Conservation (phyloP, 2,329 filamentous ascomycete genomes). For the Fusarium pseudocircinatum region DNA sequence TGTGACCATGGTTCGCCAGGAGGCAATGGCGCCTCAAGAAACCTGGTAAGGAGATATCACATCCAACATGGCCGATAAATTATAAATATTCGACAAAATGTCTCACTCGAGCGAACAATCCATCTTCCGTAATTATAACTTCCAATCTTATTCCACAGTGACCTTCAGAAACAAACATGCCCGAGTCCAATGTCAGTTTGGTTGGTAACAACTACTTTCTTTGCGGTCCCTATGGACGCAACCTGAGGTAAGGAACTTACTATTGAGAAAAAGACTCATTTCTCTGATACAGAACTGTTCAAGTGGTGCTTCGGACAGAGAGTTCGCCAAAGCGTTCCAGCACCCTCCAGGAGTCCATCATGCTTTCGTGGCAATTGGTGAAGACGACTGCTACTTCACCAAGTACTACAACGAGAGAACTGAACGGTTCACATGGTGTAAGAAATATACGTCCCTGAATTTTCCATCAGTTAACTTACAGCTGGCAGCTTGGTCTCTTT, state of each 20-base stretch:
- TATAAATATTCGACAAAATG: not conserved
- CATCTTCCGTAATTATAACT: no score
- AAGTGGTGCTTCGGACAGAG: not conserved
- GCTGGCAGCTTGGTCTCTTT: not conserved
- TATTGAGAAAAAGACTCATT: accelerated
- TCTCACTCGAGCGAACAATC: not conserved
- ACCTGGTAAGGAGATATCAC: not conserved
- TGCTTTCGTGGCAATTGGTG: not conserved
- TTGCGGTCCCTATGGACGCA: not conserved
- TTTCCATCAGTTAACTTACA: not conserved
- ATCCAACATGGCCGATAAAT: not conserved
- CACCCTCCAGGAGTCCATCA: not conserved
- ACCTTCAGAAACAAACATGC: no score
- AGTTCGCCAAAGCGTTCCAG: not conserved
- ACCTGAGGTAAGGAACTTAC: not conserved
- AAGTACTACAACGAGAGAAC: not conserved
- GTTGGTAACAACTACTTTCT: not conserved
- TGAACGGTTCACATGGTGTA: not conserved
- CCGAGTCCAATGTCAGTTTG: not conserved
- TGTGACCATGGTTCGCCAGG: not conserved
- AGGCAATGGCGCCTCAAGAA: not conserved
- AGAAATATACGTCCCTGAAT: not conserved
- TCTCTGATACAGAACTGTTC: not conserved
- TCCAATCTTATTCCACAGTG: not conserved
- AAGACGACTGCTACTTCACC: not conserved